Base-by-base conservation (phyloP, 306 rosid genomes). In the Adenanthera pavonina region DNA sequence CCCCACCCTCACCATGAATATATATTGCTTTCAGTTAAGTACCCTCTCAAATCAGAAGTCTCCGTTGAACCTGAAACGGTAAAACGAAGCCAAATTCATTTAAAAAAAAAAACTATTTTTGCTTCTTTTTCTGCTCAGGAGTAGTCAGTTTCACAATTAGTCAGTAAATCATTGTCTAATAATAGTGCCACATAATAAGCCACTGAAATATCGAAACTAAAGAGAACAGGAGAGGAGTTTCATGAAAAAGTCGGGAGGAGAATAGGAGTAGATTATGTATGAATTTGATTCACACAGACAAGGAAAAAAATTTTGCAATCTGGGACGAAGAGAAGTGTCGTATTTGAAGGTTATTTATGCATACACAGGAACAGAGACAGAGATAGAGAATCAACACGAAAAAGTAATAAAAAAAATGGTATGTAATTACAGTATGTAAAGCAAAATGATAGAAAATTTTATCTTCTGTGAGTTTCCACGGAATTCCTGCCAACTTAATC, bases 391-490 rank as follows among this genome's bases (percentile, higher is more conserved):
- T 75, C 78, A 83, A 86, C 84, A 73, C 84, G 35, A 85, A 60
- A 78, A 87, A 77, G 81, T 80, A 77, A 82, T 79, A 66, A 83
- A 84, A 25, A 75, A 78, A 75, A 81, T 84, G 79, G 82, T 77
- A 83, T 82, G 93, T 90, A 93, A 93, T 93, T 91, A 93, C 97
- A 90, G 92, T 88, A 83, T 88, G 87, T 44, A 69, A 87, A 81
- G 77, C 84, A 78, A 87, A 88, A 86, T 84, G 82, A 86, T 81
- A 85, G 83, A 86, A 86, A 89, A 82, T 84, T 80, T 52, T 72
- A 51, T 86, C 83, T 82, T 73, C 83, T 61, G 78, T 85, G 84
- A 57, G 81, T 79, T 82, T 47, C 75, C 81, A 75, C 61, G 65
- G 82, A 86, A 79, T 72, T 78, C 77, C 83, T 61, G 87, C 85